Base-by-base conservation (phyloP, 2,329 filamentous ascomycete genomes). In the Aphanocladium album region DNA sequence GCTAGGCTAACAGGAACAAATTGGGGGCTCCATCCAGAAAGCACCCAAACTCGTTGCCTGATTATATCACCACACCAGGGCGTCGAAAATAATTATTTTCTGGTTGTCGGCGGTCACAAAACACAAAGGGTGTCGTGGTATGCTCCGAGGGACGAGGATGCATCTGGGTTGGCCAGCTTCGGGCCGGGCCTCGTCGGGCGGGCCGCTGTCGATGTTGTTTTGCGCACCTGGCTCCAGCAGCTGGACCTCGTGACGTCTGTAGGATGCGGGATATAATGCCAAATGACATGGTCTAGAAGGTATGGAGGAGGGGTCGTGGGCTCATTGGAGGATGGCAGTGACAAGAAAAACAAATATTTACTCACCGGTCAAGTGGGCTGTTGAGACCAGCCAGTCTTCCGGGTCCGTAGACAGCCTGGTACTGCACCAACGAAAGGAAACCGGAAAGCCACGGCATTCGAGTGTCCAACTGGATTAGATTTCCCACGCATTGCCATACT, bases 401-500 rank as follows among this genome's bases (percentile, higher is more conserved):
- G 65, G 90, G 90, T 25, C 92, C 91, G 69, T 81, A 79, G 70
- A 93, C 76, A 69, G 87, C 82, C 66, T 86, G 81, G 80, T 89
- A 88, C 76, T 95, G 91, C 66, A 89, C 73, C 74, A 96, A 83
- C 61, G 89, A 89, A 62, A 95, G 73, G 67, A 84, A 78, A 71
- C 91, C 91, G 70, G 81, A 82, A 60, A 96, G 82, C 93, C 93
- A 98, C 64, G 93, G 93, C 91, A 96, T 96, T 74, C 91, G 89
- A 65, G 79, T 74, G 66, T 88, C 81, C 70, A 96, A 76, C 79
- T 92, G 87, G 67, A 92, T 76, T 64, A 96, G 75, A 72, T 85
- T 87, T 64, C 86, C 87, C 60, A 88, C 73, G 74, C 89, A 90
- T 68, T 86, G 80, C 87, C 90, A 96, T 57, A 91, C 72, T 68